Evolutionary conservation across 2,329 filamentous ascomycete genomes (phyloP).

Genomic region (Hawksworthiomyces lignivorus): DNA sequence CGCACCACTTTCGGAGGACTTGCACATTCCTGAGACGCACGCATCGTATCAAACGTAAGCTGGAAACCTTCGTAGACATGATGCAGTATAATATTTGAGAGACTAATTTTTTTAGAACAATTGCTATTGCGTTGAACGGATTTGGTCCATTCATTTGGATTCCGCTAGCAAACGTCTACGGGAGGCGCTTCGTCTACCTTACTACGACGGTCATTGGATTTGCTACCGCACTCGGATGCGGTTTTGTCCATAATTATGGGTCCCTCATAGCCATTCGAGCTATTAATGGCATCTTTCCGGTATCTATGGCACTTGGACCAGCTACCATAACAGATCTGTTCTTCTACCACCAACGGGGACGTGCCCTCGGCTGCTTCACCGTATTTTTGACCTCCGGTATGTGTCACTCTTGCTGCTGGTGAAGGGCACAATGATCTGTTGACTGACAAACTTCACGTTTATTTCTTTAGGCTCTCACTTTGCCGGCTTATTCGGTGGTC

Average conservation of each 20-base stretch:
- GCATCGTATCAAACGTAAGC: conserved; percentile 17
- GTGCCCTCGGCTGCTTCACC: conserved; percentile 23
- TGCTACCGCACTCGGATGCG: conserved; percentile 15
- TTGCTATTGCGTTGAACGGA: conserved; percentile 20
- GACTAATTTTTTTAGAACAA: conserved; percentile 11
- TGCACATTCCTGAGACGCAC: conserved; percentile 15
- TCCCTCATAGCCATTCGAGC: conserved; percentile 17
- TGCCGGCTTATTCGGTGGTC: conserved; percentile 18
- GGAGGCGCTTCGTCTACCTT: conserved; percentile 18
- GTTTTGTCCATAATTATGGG: conserved; percentile 12
- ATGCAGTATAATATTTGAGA: no score
- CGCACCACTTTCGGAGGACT: conserved; percentile 15
- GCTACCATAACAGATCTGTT: conserved; percentile 24
- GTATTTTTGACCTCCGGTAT: conserved; percentile 18
- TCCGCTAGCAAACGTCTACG: conserved; percentile 18
- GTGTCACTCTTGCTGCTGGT: no score
- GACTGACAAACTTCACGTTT: no score
- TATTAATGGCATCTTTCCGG: conserved; percentile 22
- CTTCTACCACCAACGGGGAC: conserved; percentile 23
- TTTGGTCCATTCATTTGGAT: conserved; percentile 15
- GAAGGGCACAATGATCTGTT: no score
- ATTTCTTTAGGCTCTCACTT: conserved; percentile 22
- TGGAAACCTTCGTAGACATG: no score
- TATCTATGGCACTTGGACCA: conserved; percentile 23
- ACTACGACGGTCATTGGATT: conserved; percentile 18